Conservation (phyloP, 2,329 filamentous ascomycete species). For the Epichloe hybrida region DNA sequence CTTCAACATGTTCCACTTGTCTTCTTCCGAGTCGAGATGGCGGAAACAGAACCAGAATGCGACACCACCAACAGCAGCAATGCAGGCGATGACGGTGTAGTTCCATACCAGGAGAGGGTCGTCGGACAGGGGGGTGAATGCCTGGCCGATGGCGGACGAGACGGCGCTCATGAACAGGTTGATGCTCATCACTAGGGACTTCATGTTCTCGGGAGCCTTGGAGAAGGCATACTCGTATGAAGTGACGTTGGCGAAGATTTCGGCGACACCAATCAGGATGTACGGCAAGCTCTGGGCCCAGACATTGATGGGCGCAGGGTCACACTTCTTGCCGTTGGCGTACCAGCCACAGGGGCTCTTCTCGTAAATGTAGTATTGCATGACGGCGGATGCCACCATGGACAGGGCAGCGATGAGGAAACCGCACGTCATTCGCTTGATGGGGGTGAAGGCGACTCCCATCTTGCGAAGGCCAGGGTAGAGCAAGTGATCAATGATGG, state of each 20-base stretch:
- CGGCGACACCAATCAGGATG: conserved; percentile 36
- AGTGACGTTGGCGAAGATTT: conserved; percentile 41
- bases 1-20: conserved; percentile 50
- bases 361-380: conserved; percentile 52
- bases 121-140: conserved; percentile 46
- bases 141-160: conserved; percentile 56
- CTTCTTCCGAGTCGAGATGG: conserved; percentile 51
- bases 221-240: conserved; percentile 65
- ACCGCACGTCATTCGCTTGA: conserved; percentile 60
- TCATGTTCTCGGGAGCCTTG: conserved; percentile 70
- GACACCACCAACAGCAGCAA: conserved; percentile 47
- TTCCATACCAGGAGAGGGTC: conserved; percentile 61
- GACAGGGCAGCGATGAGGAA: conserved; percentile 52
- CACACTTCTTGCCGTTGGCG: conserved; percentile 32
- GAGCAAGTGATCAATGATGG: conserved; percentile 52
- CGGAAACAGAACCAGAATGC: conserved; percentile 57
- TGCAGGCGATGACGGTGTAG: conserved; percentile 48
- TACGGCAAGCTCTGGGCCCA: conserved; percentile 42
- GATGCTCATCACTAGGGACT: conserved; percentile 57
- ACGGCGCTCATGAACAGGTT: conserved; percentile 60
- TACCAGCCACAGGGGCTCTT: conserved; percentile 44
- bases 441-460: conserved; percentile 55
- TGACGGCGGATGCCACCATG: conserved; percentile 43
- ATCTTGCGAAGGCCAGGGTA: conserved; percentile 54
- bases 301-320: conserved; percentile 50